These are phyloP conservation scores for Bipolaris oryzae DNA, from an alignment of 2,329 filamentous ascomycete species.

Conservation along the genomic window DNA sequence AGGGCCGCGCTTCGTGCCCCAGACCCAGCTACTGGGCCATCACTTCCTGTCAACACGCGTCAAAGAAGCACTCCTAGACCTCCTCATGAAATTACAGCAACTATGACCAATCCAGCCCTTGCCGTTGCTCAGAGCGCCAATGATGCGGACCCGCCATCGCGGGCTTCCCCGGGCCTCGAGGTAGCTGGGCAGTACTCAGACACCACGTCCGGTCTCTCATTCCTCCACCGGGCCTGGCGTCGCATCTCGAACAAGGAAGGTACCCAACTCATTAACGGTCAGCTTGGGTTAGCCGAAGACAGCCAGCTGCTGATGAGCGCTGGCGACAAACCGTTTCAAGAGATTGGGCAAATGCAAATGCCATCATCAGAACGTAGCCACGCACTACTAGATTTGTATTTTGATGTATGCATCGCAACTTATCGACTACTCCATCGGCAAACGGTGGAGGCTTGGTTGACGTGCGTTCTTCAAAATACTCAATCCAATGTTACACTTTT, in stretches of 20 bases:
- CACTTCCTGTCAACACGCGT: neutral
- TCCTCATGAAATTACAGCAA: neutral
- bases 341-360: constrained; percentile 37
- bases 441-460: constrained; percentile 56
- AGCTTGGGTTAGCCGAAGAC: constrained; percentile 28
- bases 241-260: constrained; percentile 65
- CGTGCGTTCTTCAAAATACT: constrained; percentile 22
- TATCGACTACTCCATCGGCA: constrained; percentile 63
- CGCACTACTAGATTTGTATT: constrained; percentile 58
- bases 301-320: constrained; percentile 57
- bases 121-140: neutral
- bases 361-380: constrained; percentile 19
- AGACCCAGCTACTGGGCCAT: neutral
- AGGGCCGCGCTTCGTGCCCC: constrained; percentile 26
- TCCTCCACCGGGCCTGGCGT: constrained; percentile 72
- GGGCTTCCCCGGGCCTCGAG: constrained; percentile 56
- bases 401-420: constrained; percentile 64
- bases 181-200: constrained; percentile 63
- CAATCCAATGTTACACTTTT: constrained; percentile 39
- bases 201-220: constrained; percentile 58
- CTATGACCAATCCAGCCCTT: neutral
- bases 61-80: neutral
- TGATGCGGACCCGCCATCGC: constrained; percentile 23
- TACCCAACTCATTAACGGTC: constrained; percentile 27
- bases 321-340: constrained; percentile 58